phyloP scores from a whole-genome alignment of 1,284 basidiomycete genomes.

The Irpex rosettiformis region DNA sequence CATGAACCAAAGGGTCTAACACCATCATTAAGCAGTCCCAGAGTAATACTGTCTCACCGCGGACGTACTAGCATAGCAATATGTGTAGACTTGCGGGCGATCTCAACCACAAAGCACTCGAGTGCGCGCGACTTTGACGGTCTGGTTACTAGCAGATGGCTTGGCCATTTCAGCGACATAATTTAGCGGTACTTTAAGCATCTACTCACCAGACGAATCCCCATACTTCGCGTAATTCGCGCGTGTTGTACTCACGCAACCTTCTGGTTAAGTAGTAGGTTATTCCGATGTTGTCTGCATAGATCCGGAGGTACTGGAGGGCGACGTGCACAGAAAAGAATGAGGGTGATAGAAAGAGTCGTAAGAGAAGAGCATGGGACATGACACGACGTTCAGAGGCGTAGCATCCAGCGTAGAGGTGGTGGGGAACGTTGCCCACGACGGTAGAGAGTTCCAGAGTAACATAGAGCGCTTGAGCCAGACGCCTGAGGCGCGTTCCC shows the following conservation, averaged over 20 bases:
- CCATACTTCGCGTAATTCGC: conserved; percentile 93
- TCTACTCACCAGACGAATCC: conserved; percentile 84
- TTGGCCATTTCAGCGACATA: conserved; percentile 28
- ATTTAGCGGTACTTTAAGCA: not conserved
- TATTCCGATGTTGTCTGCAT: conserved; percentile 92
- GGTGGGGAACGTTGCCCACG: conserved; percentile 9
- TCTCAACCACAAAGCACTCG: conserved; percentile 87
- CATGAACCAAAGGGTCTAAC: conserved; percentile 97
- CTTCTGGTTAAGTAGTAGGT: conserved; percentile 92
- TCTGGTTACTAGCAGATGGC: conserved; percentile 88
- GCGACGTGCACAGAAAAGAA: conserved; percentile 93
- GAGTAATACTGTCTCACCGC: conserved; percentile 13
- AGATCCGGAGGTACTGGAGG: conserved; percentile 83
- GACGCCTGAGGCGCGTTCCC: not conserved
- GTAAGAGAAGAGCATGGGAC: conserved; percentile 80
- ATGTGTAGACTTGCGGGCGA: conserved; percentile 87
- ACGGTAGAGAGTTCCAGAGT: not conserved
- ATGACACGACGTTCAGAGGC: conserved; percentile 21
- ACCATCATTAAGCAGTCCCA: conserved; percentile 13
- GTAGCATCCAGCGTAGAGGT: conserved; percentile 8
- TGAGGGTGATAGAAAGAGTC: conserved; percentile 84
- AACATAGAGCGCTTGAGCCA: not conserved
- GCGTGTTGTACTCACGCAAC: conserved; percentile 71
- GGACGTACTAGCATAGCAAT: conserved; percentile 86
- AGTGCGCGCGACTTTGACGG: conserved; percentile 88